phyloP scores from a whole-genome alignment of 2,329 filamentous ascomycete genomes.

The Microsporum canis region DNA sequence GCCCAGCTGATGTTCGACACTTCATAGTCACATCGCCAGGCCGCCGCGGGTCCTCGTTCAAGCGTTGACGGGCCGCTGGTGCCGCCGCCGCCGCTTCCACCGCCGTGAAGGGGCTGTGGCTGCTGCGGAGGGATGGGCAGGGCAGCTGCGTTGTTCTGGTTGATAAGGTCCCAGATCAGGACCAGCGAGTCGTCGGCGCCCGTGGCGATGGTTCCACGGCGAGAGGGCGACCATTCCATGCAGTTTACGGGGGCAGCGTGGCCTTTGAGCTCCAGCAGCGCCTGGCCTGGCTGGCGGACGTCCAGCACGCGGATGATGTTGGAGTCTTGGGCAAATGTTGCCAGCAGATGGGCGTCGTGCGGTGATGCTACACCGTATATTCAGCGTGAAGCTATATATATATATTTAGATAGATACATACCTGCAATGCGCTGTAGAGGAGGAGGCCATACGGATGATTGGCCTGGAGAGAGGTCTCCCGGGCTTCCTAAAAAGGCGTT shows the following conservation, averaged over 20 bases:
- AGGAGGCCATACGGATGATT: constrained; percentile 45
- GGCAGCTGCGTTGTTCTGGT: constrained; percentile 44
- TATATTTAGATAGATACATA: constrained; percentile 18
- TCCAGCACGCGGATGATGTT: constrained; percentile 89
- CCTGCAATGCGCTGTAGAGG: constrained; percentile 35
- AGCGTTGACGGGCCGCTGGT: constrained; percentile 20
- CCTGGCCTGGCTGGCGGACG: constrained; percentile 90
- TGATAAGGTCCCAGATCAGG: constrained; percentile 85
- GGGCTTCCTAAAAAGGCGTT: constrained; percentile 30
- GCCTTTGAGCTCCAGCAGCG: constrained; percentile 81
- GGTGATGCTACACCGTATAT: constrained; percentile 56
- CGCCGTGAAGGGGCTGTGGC: constrained; percentile 2
- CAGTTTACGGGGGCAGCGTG: constrained; percentile 79
- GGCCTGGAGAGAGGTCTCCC: constrained; percentile 54
- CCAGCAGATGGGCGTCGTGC: constrained; percentile 86
- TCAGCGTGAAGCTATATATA: neutral
- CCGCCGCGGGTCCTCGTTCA: constrained; percentile 36
- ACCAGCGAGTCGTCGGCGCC: constrained; percentile 88
- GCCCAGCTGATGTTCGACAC: constrained; percentile 40
- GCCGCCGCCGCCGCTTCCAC: neutral
- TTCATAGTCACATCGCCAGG: constrained; percentile 38
- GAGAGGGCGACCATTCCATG: constrained; percentile 86
- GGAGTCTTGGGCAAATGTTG: constrained; percentile 93
- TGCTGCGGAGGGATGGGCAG: constrained; percentile 21
- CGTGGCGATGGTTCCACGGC: constrained; percentile 78